Evolutionary conservation across 768 basidiomycete species (phyloP).

Genomic region (Suillus luteus): DNA sequence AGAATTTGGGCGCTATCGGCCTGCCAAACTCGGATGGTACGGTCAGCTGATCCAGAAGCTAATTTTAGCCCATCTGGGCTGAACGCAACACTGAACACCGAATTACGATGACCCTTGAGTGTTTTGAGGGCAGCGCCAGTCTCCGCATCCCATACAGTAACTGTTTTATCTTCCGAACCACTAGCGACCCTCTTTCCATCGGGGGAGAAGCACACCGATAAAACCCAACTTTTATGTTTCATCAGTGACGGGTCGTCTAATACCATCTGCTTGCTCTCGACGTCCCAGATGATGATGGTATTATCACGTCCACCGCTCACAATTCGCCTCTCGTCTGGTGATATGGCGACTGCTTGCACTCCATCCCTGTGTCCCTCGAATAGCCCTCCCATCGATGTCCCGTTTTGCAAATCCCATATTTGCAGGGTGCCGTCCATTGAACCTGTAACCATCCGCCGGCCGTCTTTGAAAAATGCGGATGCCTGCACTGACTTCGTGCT

Average conservation of each 20-base stretch:
- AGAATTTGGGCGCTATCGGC: not conserved
- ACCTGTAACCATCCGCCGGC: slow-evolving; percentile 30
- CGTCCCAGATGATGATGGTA: slow-evolving; percentile 20
- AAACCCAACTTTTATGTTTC: slow-evolving; percentile 15
- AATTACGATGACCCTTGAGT: not conserved
- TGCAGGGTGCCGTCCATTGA: slow-evolving; percentile 17
- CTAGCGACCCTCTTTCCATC: slow-evolving; percentile 14
- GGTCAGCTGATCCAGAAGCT: slow-evolving; percentile 25
- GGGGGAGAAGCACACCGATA: slow-evolving; percentile 19
- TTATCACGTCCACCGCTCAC: slow-evolving; percentile 13
- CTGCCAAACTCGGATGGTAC: slow-evolving; percentile 17
- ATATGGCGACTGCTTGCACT: slow-evolving; percentile 14
- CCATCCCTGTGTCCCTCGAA: slow-evolving; percentile 4
- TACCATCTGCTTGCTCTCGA: slow-evolving; percentile 31
- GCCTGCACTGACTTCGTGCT: slow-evolving; percentile 25
- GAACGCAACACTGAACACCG: slow-evolving; percentile 31
- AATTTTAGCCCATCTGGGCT: slow-evolving; percentile 46
- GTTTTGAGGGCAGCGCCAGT: not conserved
- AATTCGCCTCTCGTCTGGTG: slow-evolving; percentile 19
- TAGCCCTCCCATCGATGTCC: not conserved
- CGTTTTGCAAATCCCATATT: slow-evolving; percentile 9
- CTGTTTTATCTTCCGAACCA: slow-evolving; percentile 7
- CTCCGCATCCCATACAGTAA: slow-evolving; percentile 11
- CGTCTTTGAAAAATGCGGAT: slow-evolving; percentile 31
- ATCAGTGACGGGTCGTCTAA: slow-evolving; percentile 23